These are phyloP conservation scores for Acanthamoeba quina DNA, from an alignment of 208 protist genomes.

Conservation along the genomic window DNA sequence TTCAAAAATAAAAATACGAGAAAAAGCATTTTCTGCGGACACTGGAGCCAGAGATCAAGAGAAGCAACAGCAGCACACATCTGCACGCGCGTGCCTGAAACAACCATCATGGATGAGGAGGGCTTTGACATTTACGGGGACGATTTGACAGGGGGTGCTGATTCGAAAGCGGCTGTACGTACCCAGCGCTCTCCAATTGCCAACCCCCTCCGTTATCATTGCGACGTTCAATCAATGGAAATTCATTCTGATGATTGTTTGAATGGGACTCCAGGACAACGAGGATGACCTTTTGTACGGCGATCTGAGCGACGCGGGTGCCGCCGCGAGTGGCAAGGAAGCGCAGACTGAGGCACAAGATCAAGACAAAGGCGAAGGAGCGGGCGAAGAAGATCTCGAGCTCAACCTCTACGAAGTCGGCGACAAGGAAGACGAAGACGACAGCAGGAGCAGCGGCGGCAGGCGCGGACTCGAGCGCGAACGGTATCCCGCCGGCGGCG, in stretches of 20 bases:
- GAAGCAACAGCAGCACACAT: too few species aligned
- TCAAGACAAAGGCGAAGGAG: not conserved
- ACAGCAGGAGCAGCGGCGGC: not conserved
- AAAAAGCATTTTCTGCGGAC: too few species aligned
- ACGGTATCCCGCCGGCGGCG: not conserved
- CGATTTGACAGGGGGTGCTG: not conserved
- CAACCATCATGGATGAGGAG: not conserved
- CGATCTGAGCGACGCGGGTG: not conserved
- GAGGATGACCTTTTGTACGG: slow-evolving; percentile 29
- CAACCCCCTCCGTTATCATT: not conserved
- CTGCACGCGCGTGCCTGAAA: not conserved
- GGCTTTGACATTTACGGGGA: slow-evolving; percentile 1
- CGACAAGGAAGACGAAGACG: not conserved
- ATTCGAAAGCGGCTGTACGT: not conserved
- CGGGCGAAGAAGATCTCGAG: not conserved
- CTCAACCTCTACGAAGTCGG: slow-evolving; percentile 16
- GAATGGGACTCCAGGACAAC: not conserved
- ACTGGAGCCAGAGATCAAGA: too few species aligned
- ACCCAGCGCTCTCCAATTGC: not conserved
- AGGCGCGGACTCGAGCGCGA: not conserved
- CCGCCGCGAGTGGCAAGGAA: not conserved
- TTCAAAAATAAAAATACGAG: too few species aligned
- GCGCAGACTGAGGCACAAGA: not conserved
- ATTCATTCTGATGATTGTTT: not conserved
- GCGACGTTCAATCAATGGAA: not conserved